Base-by-base conservation (phyloP, 306 rosid genomes). In the Mucuna pruriens region DNA sequence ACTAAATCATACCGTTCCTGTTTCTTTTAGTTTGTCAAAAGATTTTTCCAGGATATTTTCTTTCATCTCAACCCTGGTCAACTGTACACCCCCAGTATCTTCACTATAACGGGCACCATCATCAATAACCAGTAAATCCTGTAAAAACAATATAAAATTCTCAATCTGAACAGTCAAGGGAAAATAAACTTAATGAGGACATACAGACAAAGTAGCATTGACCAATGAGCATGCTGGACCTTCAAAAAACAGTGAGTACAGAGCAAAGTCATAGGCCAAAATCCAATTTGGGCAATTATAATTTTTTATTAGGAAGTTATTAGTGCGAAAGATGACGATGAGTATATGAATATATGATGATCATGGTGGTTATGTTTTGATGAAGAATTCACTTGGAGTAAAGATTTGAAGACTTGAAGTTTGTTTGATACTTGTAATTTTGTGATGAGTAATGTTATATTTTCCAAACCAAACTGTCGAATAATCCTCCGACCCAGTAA, bases 11-110 rank as follows among this genome's bases (percentile, higher is more conserved):
- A 95, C 98, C 79, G 90, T 89, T 86, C 94, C 83, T 42, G 98
- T 79, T 93, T 93, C 94, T 84, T 90, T 92, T 38, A 95, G 86
- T 85, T 92, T 93, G 84, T 84, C 90, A 26, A 93, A 17, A 58
- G 98, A 93, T 80, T 89, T 91, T 71, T 90, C 92, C 52, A 95
- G 79, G 49, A 92, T 64, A 71, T 86, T 86, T 85, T 86, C 96
- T 80, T 88, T 92, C 88, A 81, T 89, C 81, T 83, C 88, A 89
- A 89, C 89, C 78, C 75, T 89, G 72, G 74, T 85, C 65, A 95
- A 22, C 81, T 84, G 91, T 79, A 84, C 74, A 69, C 61, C 82
- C 78, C 84, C 85, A 55, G 76, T 49, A 77, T 71, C 90, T 61
- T 69, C 84, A 68, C 54, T 19, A 44, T 82, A 84, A 38, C 34